These are phyloP conservation scores for Erysiphe pisi DNA, from an alignment of 2,329 filamentous ascomycete species.

Conservation along the genomic window DNA sequence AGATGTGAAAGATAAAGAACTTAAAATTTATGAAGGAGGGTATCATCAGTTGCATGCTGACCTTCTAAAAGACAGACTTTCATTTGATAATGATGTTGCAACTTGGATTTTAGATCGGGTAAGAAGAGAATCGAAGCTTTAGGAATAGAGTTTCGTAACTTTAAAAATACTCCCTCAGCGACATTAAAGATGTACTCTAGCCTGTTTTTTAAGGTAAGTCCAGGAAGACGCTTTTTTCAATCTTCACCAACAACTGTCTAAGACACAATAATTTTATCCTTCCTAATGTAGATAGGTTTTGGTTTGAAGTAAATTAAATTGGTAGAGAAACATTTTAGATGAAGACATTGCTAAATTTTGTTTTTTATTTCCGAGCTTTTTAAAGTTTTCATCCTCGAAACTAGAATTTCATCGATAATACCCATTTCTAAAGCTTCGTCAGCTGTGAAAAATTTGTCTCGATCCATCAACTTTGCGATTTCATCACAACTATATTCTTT, in stretches of 20 bases:
- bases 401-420: slow-evolving; percentile 83
- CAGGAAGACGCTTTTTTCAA: no score
- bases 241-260: no score
- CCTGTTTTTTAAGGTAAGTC: no score
- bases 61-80: slow-evolving; percentile 36
- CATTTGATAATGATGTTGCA: slow-evolving; percentile 47
- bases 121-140: slow-evolving; percentile 31
- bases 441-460: slow-evolving; percentile 87
- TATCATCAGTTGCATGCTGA: slow-evolving; percentile 66
- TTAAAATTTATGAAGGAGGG: slow-evolving; percentile 64
- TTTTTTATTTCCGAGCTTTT: neutral
- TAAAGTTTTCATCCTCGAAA: slow-evolving; percentile 48
- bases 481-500: slow-evolving; percentile 68
- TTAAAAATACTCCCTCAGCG: no score
- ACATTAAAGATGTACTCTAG: no score
- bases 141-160: slow-evolving; percentile 3
- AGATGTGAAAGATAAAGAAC: slow-evolving; percentile 53
- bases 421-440: slow-evolving; percentile 81
- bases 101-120: slow-evolving; percentile 52
- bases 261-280: no score
- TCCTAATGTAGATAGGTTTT: no score
- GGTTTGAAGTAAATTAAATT: no score
- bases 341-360: neutral
- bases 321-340: no score
- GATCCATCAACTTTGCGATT: slow-evolving; percentile 91